Percentiles rank a stretch among this genome's conserved stretches.
Conservation (phyloP, 768 basidiomycete species). For the Asterophora parasitica region DNA sequence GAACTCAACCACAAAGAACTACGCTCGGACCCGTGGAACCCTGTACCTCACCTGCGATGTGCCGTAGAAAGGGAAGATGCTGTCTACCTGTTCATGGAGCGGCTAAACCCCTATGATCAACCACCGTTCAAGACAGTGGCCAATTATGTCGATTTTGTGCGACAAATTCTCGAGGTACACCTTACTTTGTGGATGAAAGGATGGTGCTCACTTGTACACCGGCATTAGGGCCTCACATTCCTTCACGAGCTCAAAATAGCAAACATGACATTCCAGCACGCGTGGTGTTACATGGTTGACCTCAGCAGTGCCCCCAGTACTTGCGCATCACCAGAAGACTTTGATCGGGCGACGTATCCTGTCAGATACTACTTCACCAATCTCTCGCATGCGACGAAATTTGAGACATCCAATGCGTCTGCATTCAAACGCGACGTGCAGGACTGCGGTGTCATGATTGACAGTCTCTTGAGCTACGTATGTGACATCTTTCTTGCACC, state of each 20-base stretch:
- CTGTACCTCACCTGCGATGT: conserved; percentile 41
- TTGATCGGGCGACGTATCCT: conserved; percentile 19
- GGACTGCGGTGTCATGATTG: conserved; percentile 36
- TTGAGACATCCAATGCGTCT: conserved; percentile 13
- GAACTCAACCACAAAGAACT: conserved; percentile 40
- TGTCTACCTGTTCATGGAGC: conserved; percentile 41
- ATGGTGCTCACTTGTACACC: not conserved
- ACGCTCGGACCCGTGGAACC: conserved; percentile 52
- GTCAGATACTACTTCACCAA: conserved; percentile 27
- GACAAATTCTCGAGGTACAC: conserved; percentile 45
- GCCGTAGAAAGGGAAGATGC: conserved; percentile 38
- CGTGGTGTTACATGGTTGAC: conserved; percentile 38
- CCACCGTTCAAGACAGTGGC: conserved; percentile 43
- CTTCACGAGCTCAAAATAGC: conserved; percentile 43
- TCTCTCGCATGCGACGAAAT: conserved; percentile 22
- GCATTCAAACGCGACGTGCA: conserved; percentile 34
- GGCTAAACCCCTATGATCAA: conserved; percentile 38
- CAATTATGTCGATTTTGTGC: conserved; percentile 47
- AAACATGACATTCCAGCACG: conserved; percentile 30
- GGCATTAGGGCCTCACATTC: conserved; percentile 39
- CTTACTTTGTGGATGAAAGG: not conserved
- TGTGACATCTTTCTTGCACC: conserved; percentile 8
- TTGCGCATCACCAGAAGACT: conserved; percentile 11
- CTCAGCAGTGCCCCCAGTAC: conserved; percentile 29
- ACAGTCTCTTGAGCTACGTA: conserved; percentile 31